A percentile compares a stretch with the other conserved stretches of the same genome.
Conservation (phyloP, 306 rosid genomes). For the Ormosia semicastrata region DNA sequence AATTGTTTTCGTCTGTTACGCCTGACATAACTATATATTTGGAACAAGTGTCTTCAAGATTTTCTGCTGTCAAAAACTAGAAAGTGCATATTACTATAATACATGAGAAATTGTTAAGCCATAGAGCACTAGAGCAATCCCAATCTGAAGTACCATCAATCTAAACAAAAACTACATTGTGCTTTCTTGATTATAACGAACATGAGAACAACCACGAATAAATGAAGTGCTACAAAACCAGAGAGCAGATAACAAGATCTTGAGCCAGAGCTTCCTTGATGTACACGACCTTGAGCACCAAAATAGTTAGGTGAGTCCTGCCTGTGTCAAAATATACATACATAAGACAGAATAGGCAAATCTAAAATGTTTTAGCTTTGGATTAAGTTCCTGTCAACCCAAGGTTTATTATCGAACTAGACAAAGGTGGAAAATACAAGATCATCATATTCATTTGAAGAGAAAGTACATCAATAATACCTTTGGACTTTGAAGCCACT, state of each 20-base stretch:
- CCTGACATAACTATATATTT: neutral
- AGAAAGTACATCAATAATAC: neutral
- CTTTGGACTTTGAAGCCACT: neutral
- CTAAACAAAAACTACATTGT: neutral
- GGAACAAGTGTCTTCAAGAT: neutral
- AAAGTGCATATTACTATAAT: neutral
- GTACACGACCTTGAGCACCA: slow-evolving; percentile 27
- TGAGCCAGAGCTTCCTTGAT: slow-evolving; percentile 24
- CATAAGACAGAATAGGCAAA: neutral
- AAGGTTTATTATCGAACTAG: neutral
- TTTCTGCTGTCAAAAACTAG: neutral
- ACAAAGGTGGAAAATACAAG: neutral
- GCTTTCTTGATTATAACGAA: neutral
- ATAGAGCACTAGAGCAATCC: neutral
- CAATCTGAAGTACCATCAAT: neutral
- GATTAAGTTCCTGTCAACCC: neutral
- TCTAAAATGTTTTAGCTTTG: slow-evolving; percentile 13
- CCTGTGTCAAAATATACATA: neutral
- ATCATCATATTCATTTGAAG: neutral
- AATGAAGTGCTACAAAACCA: neutral
- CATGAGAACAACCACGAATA: neutral
- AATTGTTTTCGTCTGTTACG: neutral
- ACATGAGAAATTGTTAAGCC: neutral
- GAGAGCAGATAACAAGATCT: neutral
- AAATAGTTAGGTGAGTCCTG: slow-evolving; percentile 25